phyloP scores from a whole-genome alignment of 78 protist species.

The Planoprotostelium fungivorum region DNA sequence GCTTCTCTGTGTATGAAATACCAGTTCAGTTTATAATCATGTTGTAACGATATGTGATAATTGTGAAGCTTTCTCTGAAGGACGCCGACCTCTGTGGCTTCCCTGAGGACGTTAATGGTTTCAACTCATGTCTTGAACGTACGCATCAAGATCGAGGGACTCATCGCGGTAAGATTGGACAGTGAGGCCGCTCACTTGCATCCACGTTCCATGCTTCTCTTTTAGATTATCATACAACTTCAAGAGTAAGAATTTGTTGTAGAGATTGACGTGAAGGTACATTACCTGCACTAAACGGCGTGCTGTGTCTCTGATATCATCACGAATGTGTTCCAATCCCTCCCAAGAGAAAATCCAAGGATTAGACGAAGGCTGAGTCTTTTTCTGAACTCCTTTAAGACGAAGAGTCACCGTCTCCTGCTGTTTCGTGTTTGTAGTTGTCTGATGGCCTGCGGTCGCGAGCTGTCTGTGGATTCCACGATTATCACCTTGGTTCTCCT shows the following conservation, averaged over 20 bases:
- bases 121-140: neutral
- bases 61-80: neutral
- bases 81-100: constrained; percentile 1
- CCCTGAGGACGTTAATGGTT: neutral
- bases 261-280: neutral
- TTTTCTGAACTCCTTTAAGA: neutral
- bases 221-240: neutral
- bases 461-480: too few relatives aligned
- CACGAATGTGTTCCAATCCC: neutral
- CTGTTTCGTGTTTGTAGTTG: neutral
- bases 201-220: neutral
- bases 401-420: neutral
- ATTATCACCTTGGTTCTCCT: too few relatives aligned
- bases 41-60: neutral
- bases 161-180: neutral
- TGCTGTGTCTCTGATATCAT: neutral
- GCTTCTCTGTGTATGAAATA: neutral
- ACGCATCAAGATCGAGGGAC: neutral
- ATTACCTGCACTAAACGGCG: neutral
- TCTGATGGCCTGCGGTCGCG: too few relatives aligned
- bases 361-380: neutral
- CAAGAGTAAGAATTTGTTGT: neutral
- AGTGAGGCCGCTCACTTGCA: neutral
- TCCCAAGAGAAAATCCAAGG: neutral
- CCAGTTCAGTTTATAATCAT: neutral